Evolutionary conservation across 2,329 filamentous ascomycete genomes (phyloP), one percentile per base, ranked within the genome.

Genomic region (Hymenoscyphus linearis): DNA sequence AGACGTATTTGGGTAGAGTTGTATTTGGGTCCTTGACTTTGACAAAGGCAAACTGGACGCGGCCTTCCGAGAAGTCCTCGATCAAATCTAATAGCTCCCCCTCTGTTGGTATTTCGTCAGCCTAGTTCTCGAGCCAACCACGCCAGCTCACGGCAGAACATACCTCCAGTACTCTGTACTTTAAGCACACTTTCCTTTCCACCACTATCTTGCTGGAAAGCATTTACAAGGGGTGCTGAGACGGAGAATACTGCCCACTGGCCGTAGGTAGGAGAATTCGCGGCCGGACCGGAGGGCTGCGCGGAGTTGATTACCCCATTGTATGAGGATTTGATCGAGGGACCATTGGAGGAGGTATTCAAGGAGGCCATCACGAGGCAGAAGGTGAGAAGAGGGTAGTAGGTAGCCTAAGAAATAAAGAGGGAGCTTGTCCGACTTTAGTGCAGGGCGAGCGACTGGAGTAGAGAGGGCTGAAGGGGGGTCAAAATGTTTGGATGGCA

Each of bases 11-110:
- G 56, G 93, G 92, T 16, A 99, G 84, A 25, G 82, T 80, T 2
- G 89, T 91, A 76, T 99, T 99, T 60, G 92, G 90, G 74, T 99
- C 95, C 75, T 93, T 96, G 78, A 99, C 88, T 78, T 96, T 97
- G 71, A 95, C 87, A 72, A 96, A 98, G 31, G 92, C 95, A 77
- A 97, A 99, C 77, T 99, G 95, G 68, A 99, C 89, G 70, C 92
- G 89, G 59, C 95, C 95, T 75, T 99, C 95, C 68, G 88, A 98
- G 77, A 99, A 96, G 66, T 99, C 95, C 68, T 99, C 95, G 69
- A 96, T 85, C 62, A 99, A 81, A 67, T 97, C 92, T 61, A 86
- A 80, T 65, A 99, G 81, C 76, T 99, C 93, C 65, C 95, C 95
- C 78, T 97, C 93, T 95, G 72, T 59, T 56, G 44, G 53, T 35